Evolutionary conservation across 345 rosid genomes (phyloP).

Genomic region (Hibiscus trionum): DNA sequence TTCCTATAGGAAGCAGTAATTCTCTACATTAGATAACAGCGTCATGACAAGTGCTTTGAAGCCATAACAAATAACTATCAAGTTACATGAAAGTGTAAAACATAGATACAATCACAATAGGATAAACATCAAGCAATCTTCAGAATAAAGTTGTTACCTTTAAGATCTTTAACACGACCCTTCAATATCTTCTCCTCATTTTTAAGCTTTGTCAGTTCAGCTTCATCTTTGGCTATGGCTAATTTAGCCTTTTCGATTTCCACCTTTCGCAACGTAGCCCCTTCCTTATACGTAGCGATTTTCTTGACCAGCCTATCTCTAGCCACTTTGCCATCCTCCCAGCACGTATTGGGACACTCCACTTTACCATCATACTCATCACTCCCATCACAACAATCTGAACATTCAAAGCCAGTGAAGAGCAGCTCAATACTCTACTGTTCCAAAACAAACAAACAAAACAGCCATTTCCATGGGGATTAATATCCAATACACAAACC

Average conservation of each 20-base stretch:
- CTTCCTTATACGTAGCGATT: constrained; percentile 58
- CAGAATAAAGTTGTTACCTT: constrained; percentile 39
- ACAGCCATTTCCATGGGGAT: neutral
- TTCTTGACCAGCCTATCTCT: constrained; percentile 56
- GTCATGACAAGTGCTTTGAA: neutral
- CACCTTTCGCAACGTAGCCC: constrained; percentile 42
- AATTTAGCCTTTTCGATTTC: constrained; percentile 54
- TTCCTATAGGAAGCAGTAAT: neutral
- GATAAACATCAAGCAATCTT: neutral
- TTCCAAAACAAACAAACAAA: too few species aligned
- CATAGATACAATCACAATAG: neutral
- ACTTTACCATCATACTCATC: constrained; percentile 78
- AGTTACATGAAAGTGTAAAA: neutral
- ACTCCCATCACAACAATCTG: constrained; percentile 99
- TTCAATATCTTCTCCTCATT: constrained; percentile 57
- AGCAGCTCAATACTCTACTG: neutral
- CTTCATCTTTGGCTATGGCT: constrained; percentile 60
- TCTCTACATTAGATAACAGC: neutral
- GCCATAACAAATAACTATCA: neutral
- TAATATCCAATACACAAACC: too few species aligned
- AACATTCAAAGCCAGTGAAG: constrained; percentile 3
- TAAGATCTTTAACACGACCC: constrained; percentile 62
- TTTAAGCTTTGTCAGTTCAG: constrained; percentile 57
- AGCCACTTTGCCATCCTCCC: constrained; percentile 92
- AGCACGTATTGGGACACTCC: constrained; percentile 72